phyloP scores from a whole-genome alignment of 495 filamentous ascomycete species.

The Trichocladium uniseriatum region DNA sequence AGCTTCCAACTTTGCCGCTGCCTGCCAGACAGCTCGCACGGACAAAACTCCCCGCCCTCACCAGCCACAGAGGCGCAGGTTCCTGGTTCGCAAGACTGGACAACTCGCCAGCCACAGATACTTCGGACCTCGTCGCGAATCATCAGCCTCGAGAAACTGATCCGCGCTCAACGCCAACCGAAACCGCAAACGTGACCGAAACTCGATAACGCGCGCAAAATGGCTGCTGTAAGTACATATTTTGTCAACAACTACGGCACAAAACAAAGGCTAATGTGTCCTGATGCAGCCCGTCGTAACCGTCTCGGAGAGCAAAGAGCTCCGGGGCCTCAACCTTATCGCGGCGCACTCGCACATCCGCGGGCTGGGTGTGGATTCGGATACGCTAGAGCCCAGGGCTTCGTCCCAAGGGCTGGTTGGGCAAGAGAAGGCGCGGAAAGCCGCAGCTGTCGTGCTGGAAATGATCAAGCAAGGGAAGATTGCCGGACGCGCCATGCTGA shows the following conservation, averaged over 20 bases:
- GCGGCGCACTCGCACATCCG: slow-evolving; percentile 97
- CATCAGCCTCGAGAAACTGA: neutral
- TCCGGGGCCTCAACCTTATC: slow-evolving; percentile 89
- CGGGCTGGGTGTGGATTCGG: slow-evolving; percentile 85
- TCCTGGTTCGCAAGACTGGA: too few relatives aligned
- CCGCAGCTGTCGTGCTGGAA: slow-evolving; percentile 87
- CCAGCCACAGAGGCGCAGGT: neutral
- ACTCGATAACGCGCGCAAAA: slow-evolving; percentile 13
- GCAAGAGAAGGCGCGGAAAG: slow-evolving; percentile 92
- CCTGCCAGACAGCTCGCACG: neutral
- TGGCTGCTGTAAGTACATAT: slow-evolving; percentile 30
- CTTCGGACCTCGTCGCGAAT: too few relatives aligned
- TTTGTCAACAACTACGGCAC: neutral
- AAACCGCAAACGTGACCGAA: neutral
- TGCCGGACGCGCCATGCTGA: slow-evolving; percentile 87
- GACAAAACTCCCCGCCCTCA: neutral
- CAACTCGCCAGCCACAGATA: too few relatives aligned
- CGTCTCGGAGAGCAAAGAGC: slow-evolving; percentile 86
- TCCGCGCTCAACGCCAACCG: neutral
- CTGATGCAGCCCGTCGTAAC: slow-evolving; percentile 70
- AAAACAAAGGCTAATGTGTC: neutral
- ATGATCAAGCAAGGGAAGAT: slow-evolving; percentile 99
- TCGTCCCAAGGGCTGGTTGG: slow-evolving; percentile 96
- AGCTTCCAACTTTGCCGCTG: neutral
- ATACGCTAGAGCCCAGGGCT: slow-evolving; percentile 75